Evolutionary conservation across 2,329 filamentous ascomycete genomes (phyloP), one percentile per base, ranked within the genome.

Genomic region (Lachnum nothofagi): DNA sequence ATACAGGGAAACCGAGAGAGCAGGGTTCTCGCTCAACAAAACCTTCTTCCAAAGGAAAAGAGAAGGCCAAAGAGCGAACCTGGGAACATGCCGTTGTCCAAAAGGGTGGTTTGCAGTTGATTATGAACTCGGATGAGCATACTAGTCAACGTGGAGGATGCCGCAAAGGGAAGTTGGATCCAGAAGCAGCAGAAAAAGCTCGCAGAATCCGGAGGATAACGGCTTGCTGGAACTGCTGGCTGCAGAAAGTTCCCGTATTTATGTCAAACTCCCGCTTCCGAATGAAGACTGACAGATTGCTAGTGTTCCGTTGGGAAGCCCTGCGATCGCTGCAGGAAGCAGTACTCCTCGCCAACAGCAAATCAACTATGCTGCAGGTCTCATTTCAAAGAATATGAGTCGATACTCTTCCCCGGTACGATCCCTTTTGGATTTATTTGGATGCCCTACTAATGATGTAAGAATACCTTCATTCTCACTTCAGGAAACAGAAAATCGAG

Each of bases 211-310:
- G 59, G 9, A 52, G 42, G 25, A 34, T 56, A 17, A 46, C 46
- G 14, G 58, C 59, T 2, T 61, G 59, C 42, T 60, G 57, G 57
- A 52, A 54, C 19, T 60, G 59, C 29, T 60, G 57, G 59, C 49
- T 52, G 3, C 54, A 57, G 45, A 60, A 61, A 48, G 52, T 57
- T 8, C 44, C 56, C 4, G 55, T 58, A 39, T 14, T 23, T 39
- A 22, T 5, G 17, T 17, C 37, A 34, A 50, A 42, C 22, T 20
- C 9, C 9, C 10, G 12, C 12, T 17, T 29, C 7, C 7, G 20
- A 39, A 1, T 12, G 20, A 6, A 23, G 20, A 24, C 51, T 52
- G 24, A 48, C 5, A 12, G 24, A n/a, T 17, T 8, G n/a, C 25
- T 16, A 58, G 51, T 61, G 57, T 20, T 61, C 54, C 0, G 42